A percentile compares a stretch with the other conserved stretches of the same genome.
These are phyloP conservation scores for Apiospora sp. DNA, from an alignment of 2,329 filamentous ascomycete species.

Conservation along the genomic window DNA sequence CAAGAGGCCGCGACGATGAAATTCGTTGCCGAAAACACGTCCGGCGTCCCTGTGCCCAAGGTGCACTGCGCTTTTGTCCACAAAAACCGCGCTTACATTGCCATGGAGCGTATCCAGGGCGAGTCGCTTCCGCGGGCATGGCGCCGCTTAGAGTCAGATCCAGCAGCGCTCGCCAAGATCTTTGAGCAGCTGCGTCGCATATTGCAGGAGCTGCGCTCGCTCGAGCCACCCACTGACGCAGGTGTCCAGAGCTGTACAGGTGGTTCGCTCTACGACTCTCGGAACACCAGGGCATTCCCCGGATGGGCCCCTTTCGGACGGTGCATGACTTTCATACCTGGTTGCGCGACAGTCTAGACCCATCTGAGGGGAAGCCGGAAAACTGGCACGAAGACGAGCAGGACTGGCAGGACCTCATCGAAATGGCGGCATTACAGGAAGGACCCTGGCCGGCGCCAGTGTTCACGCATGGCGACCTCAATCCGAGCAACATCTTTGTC, in stretches of 20 bases:
- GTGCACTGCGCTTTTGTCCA: conserved; percentile 53
- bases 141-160: conserved; percentile 21
- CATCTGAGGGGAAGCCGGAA: conserved; percentile 33
- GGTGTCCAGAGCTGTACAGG: conserved; percentile 38
- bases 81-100: conserved; percentile 50
- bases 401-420: conserved; percentile 32
- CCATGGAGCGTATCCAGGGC: conserved; percentile 51
- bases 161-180: conserved; percentile 28
- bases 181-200: conserved; percentile 35
- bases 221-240: conserved; percentile 31
- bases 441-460: conserved; percentile 23
- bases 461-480: conserved; percentile 40
- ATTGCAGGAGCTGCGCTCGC: conserved; percentile 34
- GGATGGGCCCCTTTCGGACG: conserved; percentile 43
- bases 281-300: conserved; percentile 23
- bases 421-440: conserved; percentile 35
- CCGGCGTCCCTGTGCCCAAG: conserved; percentile 51
- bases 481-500: conserved; percentile 40
- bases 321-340: conserved; percentile 44
- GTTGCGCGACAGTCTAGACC: conserved; percentile 37
- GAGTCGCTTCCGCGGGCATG: conserved; percentile 30
- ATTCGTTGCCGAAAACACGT: conserved; percentile 50
- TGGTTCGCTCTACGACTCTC: conserved; percentile 33
- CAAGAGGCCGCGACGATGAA: conserved; percentile 50
- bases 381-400: conserved; percentile 22